Evolutionary conservation across 129 eudicot species (phyloP), one percentile per base, ranked within the genome.

Genomic region (Rutidosis leptorrhynchoides): DNA sequence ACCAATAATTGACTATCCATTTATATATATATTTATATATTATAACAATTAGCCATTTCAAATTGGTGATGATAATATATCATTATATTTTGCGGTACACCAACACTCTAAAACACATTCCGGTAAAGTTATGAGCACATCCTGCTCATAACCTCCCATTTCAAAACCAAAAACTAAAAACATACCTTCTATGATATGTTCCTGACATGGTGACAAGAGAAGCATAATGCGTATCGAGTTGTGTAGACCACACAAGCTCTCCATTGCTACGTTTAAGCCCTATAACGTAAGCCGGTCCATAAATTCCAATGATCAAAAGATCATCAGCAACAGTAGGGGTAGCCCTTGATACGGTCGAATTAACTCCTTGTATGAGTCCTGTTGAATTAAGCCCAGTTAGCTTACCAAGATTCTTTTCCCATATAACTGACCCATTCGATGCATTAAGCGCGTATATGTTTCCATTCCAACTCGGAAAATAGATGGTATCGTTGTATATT

Each of bases 381-480:
- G 82, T 40, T n/a, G 60, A 32, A 14, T 69, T 59, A 37, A 87
- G 75, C 12, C 85, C 88, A 0, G 91, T 87, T 51, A 87, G 77
- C 48, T 62, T 62, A 1, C 69, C 69, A 55, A 82, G 30, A 61
- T 84, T 81, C 21, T 53, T 65, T 58, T 72, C 65, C 96, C 96
- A 88, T 10, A 88, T 69, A 4, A 88, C 71, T 0, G 78, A 67
- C 25, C 96, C 91, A 29, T 72, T 62, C 5, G 58, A 62, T 11
- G 80, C 83, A 55, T 75, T 73, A n/a, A 84, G 81, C 7, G 96
- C 96, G 29, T 84, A 88, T 24, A 88, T 45, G 52, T 74, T 48
- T 4, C 91, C 96, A 58, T 88, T 76, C 91, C 96, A 88, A 51
- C 81, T 49, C 0, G 96, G 88, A 46, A 84, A 84, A 49, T 84